Evolutionary conservation across 2,329 filamentous ascomycete species (phyloP), one percentile per base, ranked within the genome.

Genomic region (Neonectria punicea): DNA sequence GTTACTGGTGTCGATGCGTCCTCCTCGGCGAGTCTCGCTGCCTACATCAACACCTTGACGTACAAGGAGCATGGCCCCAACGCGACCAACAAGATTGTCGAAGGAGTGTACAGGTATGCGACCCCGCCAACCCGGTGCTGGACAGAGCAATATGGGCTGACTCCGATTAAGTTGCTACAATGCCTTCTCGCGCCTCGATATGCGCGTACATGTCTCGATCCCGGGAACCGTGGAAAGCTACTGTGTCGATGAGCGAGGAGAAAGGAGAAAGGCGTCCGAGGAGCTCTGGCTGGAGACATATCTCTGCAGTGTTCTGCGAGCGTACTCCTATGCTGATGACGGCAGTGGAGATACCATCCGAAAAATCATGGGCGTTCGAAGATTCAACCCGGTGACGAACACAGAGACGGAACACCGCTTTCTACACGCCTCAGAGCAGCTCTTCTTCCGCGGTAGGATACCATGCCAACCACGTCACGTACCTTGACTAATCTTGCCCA

Each of bases 391-490:
- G 1, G 93, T 99, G 66, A 98, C 94, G 53, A 98, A 93, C 79
- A 98, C 96, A n/a, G 96, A 99, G 79, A 94, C 93, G 66, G 96
- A 99, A 80, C 96, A 99, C 77, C 93, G 93, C 70, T 99, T 99
- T 78, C 84, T 99, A 46, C 92, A 97, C 75, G 93, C 96, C 20
- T 96, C 96, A 11, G 96, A 99, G 81, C 92, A 92, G 74, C 85
- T 99, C 34, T 99, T 99, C 81, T 98, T 98, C 82, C 89, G 92
- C 80, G 95, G 94, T 93, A 80, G 60, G 78, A 68, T 32, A 14
- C n/a, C 10, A 43, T 53, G 34, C 54, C 70, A 18, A 34, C 49
- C 5, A n/a, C 1, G 28, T n/a, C 25, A n/a, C 36, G 7, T 20
- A 3, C 10, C 36, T 20, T 20, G 55, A 28, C 73, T 77, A 67